Base-by-base conservation (phyloP, 1,284 basidiomycete genomes). In the Malassezia obtusa region DNA sequence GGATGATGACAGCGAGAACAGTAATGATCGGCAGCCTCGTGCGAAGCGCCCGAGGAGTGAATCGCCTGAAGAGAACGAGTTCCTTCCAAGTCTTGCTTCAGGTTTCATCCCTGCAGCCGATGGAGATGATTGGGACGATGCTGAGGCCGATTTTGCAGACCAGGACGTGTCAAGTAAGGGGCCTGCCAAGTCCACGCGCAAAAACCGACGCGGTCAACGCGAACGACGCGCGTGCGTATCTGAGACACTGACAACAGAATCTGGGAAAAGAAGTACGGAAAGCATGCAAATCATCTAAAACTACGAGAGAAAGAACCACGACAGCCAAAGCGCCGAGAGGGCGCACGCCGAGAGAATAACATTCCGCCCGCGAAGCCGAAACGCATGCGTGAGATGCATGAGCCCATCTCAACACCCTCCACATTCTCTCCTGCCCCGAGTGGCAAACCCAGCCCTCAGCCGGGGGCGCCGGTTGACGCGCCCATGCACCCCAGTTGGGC, bases 181-280 rank as follows among this genome's bases (percentile, higher is more conserved):
- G 1, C 53, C 53, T 5, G 37, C 53, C 15, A 50, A 50, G 36
- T 50, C 53, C 19, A 43, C 21, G 25, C 53, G 53, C 2, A 56
- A 56, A 17, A 56, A 56, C 19, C 48, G 53, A 10, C 47, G 53
- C 7, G 53, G 53, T 2, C 53, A 56, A 35, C 53, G 53, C 11
- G 53, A 56, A 24, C 53, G 53, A 28, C 46, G 53, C 36, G 53
- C 53, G 48, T 53, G 38, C 17, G 51, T 53, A 31, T 24, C 7
- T 12, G 30, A 28, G 12, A 3, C 19, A 37, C 51, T 53, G 15
- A 53, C 41, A 2, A 4, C 38, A 53, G 51, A 3, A 56, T 56
- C 15, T 56, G 53, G 53, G 53, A 56, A 22, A 56, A 56, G 22
- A 56, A 56, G 24, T 56, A 46, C 33, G 53, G 53, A 6, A 25